Evolutionary conservation across 148 eudicot genomes (phyloP), one percentile per base, ranked within the genome.

Genomic region (Spergularia bocconei): DNA sequence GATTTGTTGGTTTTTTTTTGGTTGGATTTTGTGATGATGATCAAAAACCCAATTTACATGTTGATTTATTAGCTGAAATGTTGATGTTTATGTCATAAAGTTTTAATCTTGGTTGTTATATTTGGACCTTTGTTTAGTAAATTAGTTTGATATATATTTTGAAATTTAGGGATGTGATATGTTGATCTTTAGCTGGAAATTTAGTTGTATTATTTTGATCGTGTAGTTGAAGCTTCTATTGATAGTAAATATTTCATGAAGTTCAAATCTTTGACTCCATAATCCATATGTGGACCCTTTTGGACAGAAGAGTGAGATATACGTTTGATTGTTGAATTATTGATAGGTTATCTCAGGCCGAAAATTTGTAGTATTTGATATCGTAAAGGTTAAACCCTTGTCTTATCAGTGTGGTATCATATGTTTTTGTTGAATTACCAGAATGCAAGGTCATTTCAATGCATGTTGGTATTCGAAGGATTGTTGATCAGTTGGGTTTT

Each of bases 11-110:
- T 62, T 14, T 21, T 5, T 67, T 72, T 58, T 74, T 48, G 7
- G 13, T 53, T 23, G 54, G 41, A 16, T 67, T 70, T 44, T 8
- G n/a, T 23, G 69, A 70, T 38, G 69, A 56, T 63, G 74, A 25
- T 72, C 63, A 19, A 17, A 13, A 47, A 36, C 69, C 53, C 74
- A 38, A 3, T 59, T 60, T 69, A 2, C 63, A 17, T 44, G n/a
- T 12, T 13, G n/a, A n/a, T 70, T 66, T 41, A 4, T 78, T 29
- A 57, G 81, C 61, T 72, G 51, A 21, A 21, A 16, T 63, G 51
- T 55, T 44, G 7, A 25, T 7, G 39, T 15, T 63, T 23, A 6
- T 63, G 13, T 44, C 16, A 19, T 57, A 19, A 70, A 50, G 67
- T 63, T 75, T 64, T 52, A 21, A 52, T 38, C 17, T 63, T 80